Evolutionary conservation across 2,329 filamentous ascomycete species (phyloP).

Genomic region (Orbilia quercus): DNA sequence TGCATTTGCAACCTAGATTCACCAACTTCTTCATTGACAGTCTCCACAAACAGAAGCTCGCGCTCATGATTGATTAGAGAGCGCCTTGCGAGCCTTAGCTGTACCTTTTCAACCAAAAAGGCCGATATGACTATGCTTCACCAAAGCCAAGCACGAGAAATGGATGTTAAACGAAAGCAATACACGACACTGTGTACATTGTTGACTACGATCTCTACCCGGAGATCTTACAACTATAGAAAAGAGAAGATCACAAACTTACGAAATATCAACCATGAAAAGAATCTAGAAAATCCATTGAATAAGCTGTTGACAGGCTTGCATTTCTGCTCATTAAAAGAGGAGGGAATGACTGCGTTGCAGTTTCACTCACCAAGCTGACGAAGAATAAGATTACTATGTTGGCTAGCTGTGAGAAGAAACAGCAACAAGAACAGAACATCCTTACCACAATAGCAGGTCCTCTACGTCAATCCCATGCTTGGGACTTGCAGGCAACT

Average conservation of each 20-base stretch:
- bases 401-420: not conserved
- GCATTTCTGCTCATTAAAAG: conserved; percentile 9
- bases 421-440: not conserved
- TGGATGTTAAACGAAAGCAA: not conserved
- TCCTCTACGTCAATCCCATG: not conserved
- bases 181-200: not conserved
- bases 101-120: no score
- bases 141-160: no score
- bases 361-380: not conserved
- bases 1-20: no score
- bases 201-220: not conserved
- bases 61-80: no score
- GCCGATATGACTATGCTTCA: no score
- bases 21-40: no score
- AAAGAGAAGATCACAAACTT: not conserved
- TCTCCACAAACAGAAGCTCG: no score
- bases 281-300: not conserved
- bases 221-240: not conserved
- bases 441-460: not conserved
- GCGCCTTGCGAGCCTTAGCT: no score
- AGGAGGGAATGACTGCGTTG: conserved; percentile 11
- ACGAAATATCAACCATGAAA: not conserved
- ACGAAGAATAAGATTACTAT: conserved; percentile 10
- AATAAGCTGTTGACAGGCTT: not conserved
- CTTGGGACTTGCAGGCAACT: not conserved